Base-by-base conservation (phyloP, 2,329 filamentous ascomycete species). In the Alternaria arbusti region DNA sequence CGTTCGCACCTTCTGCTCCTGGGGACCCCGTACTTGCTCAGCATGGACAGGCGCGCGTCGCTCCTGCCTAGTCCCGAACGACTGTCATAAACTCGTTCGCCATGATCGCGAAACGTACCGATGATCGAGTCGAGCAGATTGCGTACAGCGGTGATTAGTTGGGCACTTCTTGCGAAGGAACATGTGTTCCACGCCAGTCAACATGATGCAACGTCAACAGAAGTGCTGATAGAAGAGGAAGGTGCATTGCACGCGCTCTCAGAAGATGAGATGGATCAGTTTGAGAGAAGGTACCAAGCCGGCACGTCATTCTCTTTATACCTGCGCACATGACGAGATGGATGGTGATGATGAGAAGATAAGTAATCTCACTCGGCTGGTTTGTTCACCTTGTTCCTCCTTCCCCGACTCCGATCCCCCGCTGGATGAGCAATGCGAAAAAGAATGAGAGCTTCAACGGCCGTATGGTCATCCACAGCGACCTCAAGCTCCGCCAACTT, bases 401-500 rank as follows among this genome's bases (percentile, higher is more conserved):
- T 30, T 23, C 20, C 36, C 30, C 30, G 49, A 40, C 4, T n/a
- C 13, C 36, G 20, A 52, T 36, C 28, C 28, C 17, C 28, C 28
- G 20, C 49, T 52, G 13, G 9, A n/a, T 36, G 30, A 52, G 36
- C 3, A 4, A 26, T 50, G 47, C 15, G 43, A 52, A 1, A 40
- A 15, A 25, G n/a, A 22, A 28, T n/a, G 13, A 25, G 17, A 25
- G 49, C 20, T 52, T 25, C 30, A 36, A 36, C 28, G 32, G 49
- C 20, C 17, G n/a, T 30, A 26, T 32, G 30, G 25, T 30, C 28
- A 32, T 25, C 23, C 11, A 8, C 25, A 28, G 30, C 44, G 52
- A 20, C 2, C 13, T 74, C 61, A 79, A 13, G 74, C 72, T 23
- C 82, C 82, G 9, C 88, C 86, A 30, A 96, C 88, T 78, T 96